A percentile compares a stretch with the other conserved stretches of the same genome.
These are phyloP conservation scores for Kwoniella newhampshirensis DNA, from an alignment of 768 basidiomycete genomes.

Conservation along the genomic window DNA sequence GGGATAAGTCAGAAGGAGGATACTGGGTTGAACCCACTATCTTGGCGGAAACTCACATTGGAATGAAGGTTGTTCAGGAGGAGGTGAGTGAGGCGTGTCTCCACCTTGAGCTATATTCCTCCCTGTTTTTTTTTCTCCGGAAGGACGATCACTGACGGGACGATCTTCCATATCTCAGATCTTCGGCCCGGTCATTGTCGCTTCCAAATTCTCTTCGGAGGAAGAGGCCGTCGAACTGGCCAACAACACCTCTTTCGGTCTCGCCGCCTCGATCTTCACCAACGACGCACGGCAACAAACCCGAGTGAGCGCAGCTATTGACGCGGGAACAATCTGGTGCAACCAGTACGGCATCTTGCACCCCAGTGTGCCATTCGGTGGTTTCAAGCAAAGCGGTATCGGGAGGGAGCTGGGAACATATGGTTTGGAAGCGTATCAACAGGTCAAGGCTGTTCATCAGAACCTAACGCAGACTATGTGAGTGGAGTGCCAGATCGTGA, in stretches of 20 bases:
- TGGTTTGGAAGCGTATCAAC: slow-evolving; percentile 63
- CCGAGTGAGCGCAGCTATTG: slow-evolving; percentile 66
- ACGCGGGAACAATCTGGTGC: slow-evolving; percentile 81
- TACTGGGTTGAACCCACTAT: slow-evolving; percentile 86
- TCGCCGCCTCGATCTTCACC: slow-evolving; percentile 81
- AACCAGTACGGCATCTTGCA: slow-evolving; percentile 66
- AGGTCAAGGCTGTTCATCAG: slow-evolving; percentile 68
- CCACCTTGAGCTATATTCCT: too few relatives aligned
- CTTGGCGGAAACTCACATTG: slow-evolving; percentile 65
- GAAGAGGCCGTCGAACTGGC: slow-evolving; percentile 79
- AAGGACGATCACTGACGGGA: too few relatives aligned
- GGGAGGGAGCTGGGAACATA: slow-evolving; percentile 76
- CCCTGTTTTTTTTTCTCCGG: too few relatives aligned
- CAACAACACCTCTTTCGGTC: slow-evolving; percentile 84
- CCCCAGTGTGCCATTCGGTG: slow-evolving; percentile 83
- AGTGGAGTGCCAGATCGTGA: neutral
- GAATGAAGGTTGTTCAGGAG: slow-evolving; percentile 68
- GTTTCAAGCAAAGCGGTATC: slow-evolving; percentile 76
- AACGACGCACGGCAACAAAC: slow-evolving; percentile 72
- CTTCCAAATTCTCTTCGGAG: slow-evolving; percentile 80
- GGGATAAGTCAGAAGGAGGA: slow-evolving; percentile 62
- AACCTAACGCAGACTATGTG: slow-evolving; percentile 56
- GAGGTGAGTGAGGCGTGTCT: neutral
- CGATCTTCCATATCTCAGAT: slow-evolving; percentile 78
- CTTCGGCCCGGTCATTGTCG: slow-evolving; percentile 88